These are phyloP conservation scores for Adansonia digitata DNA, from an alignment of 345 rosid genomes.

Conservation along the genomic window DNA sequence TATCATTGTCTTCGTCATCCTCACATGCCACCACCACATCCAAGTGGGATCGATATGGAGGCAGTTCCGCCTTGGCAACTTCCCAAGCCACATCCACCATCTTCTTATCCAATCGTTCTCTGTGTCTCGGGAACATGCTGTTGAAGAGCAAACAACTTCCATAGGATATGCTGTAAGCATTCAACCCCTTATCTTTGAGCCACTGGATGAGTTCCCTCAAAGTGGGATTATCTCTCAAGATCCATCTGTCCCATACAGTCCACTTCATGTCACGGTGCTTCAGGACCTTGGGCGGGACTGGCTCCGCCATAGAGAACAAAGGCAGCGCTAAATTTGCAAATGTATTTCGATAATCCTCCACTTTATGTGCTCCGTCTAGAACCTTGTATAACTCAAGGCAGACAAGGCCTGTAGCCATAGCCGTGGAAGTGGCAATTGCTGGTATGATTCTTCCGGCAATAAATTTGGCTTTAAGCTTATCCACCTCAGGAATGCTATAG, in stretches of 20 bases:
- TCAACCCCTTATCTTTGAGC: conserved; percentile 29
- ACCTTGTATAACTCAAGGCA: conserved; percentile 96
- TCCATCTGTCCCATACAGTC: conserved; percentile 99
- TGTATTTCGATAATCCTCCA: conserved; percentile 93
- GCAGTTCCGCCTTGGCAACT: conserved; percentile 72
- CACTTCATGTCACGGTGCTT: conserved; percentile 84
- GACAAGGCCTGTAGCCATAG: conserved; percentile 96
- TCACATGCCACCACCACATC: conserved; percentile 95
- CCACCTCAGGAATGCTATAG: conserved; percentile 87
- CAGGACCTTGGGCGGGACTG: conserved; percentile 82
- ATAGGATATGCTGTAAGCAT: conserved; percentile 38
- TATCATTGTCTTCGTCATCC: conserved; percentile 71
- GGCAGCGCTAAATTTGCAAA: conserved; percentile 91
- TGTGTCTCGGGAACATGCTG: conserved; percentile 80
- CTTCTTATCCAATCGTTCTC: conserved; percentile 68
- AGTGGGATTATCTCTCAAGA: conserved; percentile 64
- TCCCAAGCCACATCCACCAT: conserved; percentile 79
- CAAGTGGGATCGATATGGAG: conserved; percentile 60
- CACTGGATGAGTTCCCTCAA: conserved; percentile 66
- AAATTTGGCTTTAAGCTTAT: conserved; percentile 96
- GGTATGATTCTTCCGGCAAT: conserved; percentile 99
- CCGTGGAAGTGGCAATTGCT: conserved; percentile 96
- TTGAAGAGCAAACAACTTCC: conserved; percentile 86
- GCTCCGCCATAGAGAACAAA: conserved; percentile 94
- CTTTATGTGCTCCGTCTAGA: conserved; percentile 61